Evolutionary conservation across 1,284 basidiomycete species (phyloP).

Genomic region (Rhodotorula sp.): DNA sequence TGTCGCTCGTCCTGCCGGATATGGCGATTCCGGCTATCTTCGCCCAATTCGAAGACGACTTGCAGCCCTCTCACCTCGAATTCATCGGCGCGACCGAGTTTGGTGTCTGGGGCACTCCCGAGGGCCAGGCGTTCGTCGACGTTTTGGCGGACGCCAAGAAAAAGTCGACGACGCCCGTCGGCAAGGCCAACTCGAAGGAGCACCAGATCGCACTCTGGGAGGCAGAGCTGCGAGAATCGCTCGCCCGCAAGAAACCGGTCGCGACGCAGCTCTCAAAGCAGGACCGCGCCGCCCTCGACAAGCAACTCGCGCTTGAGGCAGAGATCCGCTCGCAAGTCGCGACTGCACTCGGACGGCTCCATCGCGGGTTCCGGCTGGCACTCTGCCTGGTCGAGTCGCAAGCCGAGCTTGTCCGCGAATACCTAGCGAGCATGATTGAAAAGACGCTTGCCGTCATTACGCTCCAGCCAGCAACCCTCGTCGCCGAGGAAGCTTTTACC

Average conservation of each 20-base stretch:
- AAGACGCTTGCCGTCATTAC: conserved; percentile 57
- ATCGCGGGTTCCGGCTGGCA: conserved; percentile 67
- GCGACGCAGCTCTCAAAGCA: conserved; percentile 65
- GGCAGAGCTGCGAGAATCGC: conserved; percentile 76
- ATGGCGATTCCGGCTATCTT: conserved; percentile 67
- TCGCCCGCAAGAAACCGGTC: conserved; percentile 67
- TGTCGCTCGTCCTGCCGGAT: conserved; percentile 73
- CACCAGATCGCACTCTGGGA: conserved; percentile 90
- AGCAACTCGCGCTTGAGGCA: conserved; percentile 75
- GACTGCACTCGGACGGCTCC: conserved; percentile 58
- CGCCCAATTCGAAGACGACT: conserved; percentile 62
- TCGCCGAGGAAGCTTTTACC: conserved; percentile 64
- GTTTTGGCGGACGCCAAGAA: conserved; percentile 33
- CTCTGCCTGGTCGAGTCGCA: conserved; percentile 60
- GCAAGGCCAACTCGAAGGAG: conserved; percentile 61
- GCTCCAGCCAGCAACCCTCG: conserved; percentile 65
- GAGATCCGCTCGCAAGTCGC: conserved; percentile 63
- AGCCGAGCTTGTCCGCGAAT: conserved; percentile 56
- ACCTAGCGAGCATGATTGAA: conserved; percentile 61
- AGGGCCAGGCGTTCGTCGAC: conserved; percentile 73
- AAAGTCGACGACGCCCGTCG: conserved; percentile 9
- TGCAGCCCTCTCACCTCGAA: conserved; percentile 61
- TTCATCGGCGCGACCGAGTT: conserved; percentile 69
- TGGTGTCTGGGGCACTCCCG: conserved; percentile 78
- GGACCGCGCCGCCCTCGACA: conserved; percentile 72